A percentile compares a stretch with the other conserved stretches of the same genome.
phyloP scores from a whole-genome alignment of 1,139 yeast species.

The Meyerozyma guilliermondii region DNA sequence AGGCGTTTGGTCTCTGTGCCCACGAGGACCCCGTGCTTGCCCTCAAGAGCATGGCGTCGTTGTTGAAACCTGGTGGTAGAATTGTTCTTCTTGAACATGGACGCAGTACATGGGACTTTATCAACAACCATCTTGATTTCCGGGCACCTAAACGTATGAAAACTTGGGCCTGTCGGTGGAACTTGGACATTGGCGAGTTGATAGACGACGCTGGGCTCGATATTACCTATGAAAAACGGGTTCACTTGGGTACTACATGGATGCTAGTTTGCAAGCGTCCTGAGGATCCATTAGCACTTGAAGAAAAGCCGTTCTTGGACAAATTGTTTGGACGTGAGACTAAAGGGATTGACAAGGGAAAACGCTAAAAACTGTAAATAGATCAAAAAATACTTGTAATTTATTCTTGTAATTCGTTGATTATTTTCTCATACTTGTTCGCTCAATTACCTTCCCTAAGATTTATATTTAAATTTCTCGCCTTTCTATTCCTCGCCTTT shows the following conservation, averaged over 20 bases:
- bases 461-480: too few relatives aligned
- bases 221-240: slow-evolving; percentile 70
- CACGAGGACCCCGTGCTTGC: slow-evolving; percentile 90
- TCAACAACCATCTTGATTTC: slow-evolving; percentile 77
- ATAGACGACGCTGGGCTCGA: slow-evolving; percentile 82
- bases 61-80: slow-evolving; percentile 88
- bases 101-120: slow-evolving; percentile 69
- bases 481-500: slow-evolving; percentile 17
- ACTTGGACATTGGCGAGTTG: slow-evolving; percentile 83
- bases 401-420: too few relatives aligned
- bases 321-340: slow-evolving; percentile 39
- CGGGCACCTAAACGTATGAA: slow-evolving; percentile 80
- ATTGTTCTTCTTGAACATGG: slow-evolving; percentile 90
- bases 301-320: slow-evolving; percentile 41
- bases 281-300: slow-evolving; percentile 48
- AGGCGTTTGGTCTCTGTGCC: slow-evolving; percentile 93
- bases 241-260: slow-evolving; percentile 95
- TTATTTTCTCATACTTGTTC: too few relatives aligned
- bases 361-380: slow-evolving; percentile 7
- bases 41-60: slow-evolving; percentile 60
- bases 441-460: too few relatives aligned
- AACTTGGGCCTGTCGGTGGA: slow-evolving; percentile 98
- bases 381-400: slow-evolving; percentile 4
- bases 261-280: slow-evolving; percentile 69
- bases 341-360: slow-evolving; percentile 18